A percentile compares a stretch with the other conserved stretches of the same genome.
Conservation (phyloP, 495 filamentous ascomycete species). For the Glonium stellatum region DNA sequence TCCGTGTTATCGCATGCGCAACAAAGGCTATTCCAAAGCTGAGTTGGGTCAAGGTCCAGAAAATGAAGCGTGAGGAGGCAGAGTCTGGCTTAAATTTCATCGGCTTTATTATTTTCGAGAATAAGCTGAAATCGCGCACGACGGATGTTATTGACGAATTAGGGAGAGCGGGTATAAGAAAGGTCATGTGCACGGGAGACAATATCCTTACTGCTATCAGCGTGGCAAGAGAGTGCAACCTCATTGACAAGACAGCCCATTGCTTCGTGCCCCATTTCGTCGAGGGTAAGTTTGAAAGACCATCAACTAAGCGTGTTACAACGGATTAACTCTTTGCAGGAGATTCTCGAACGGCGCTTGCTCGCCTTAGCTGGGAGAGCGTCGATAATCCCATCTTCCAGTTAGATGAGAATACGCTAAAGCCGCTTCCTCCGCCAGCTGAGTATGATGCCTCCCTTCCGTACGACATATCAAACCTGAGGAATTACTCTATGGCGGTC, state of each 20-base stretch:
- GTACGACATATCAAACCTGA: slow-evolving; percentile 67
- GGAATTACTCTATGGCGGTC: slow-evolving; percentile 80
- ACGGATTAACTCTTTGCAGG: slow-evolving; percentile 18
- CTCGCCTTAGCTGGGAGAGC: slow-evolving; percentile 79
- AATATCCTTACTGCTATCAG: slow-evolving; percentile 97
- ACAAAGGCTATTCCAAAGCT: slow-evolving; percentile 78
- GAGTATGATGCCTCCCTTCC: slow-evolving; percentile 76
- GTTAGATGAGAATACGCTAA: slow-evolving; percentile 69
- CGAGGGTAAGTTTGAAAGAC: slow-evolving; percentile 41
- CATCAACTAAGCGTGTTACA: not conserved
- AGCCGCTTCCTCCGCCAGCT: slow-evolving; percentile 63
- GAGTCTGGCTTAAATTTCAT: slow-evolving; percentile 78
- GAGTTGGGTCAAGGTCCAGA: slow-evolving; percentile 89
- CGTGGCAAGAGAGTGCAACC: slow-evolving; percentile 84
- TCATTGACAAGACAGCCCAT: slow-evolving; percentile 71
- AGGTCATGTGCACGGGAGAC: slow-evolving; percentile 96
- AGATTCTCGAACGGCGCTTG: slow-evolving; percentile 57
- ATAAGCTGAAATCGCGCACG: slow-evolving; percentile 87
- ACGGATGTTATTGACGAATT: slow-evolving; percentile 73
- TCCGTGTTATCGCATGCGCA: slow-evolving; percentile 95
- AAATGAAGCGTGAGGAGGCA: slow-evolving; percentile 78
- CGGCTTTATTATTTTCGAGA: slow-evolving; percentile 98
- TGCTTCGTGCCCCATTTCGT: slow-evolving; percentile 89
- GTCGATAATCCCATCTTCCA: slow-evolving; percentile 72
- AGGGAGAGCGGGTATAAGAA: slow-evolving; percentile 75